Conservation (phyloP, 1,284 basidiomycete species). For the Rhodotorula sp. region DNA sequence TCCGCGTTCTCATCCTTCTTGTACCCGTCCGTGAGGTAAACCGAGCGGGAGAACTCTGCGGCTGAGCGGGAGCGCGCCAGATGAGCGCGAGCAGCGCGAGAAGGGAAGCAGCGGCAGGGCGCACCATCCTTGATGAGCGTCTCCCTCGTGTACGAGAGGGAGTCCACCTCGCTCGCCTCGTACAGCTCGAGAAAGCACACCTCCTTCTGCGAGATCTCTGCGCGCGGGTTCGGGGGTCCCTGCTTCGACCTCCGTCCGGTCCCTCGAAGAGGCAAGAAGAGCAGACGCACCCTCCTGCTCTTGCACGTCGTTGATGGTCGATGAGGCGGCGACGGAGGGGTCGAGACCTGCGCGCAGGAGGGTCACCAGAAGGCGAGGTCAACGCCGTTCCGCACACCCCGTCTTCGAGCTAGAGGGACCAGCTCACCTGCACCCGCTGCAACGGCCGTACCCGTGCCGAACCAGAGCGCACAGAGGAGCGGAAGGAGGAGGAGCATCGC, state of each 20-base stretch:
- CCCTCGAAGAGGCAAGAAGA: background rate
- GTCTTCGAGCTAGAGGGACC: background rate
- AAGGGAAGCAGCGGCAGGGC: background rate
- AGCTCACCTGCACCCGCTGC: background rate
- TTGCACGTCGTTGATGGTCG: background rate
- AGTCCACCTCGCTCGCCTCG: background rate
- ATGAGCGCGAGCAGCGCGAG: background rate
- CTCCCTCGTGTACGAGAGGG: constrained; percentile 1
- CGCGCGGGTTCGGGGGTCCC: too few species aligned
- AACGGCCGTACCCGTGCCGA: background rate
- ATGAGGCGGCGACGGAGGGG: background rate
- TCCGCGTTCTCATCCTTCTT: background rate
- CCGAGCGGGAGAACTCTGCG: constrained; percentile 6
- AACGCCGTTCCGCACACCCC: background rate
- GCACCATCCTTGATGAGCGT: constrained; percentile 3
- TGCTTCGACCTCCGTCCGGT: background rate
- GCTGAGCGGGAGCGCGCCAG: background rate
- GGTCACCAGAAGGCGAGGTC: background rate
- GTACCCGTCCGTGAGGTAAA: constrained; percentile 8
- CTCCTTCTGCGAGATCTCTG: constrained; percentile 4
- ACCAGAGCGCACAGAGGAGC: background rate
- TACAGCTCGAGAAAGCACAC: constrained; percentile 5
- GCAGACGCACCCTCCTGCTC: background rate
- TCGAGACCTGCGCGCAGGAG: background rate
- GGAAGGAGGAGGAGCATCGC: background rate